phyloP scores from a whole-genome alignment of 2,329 filamentous ascomycete species.

The Rutstroemia sp. region DNA sequence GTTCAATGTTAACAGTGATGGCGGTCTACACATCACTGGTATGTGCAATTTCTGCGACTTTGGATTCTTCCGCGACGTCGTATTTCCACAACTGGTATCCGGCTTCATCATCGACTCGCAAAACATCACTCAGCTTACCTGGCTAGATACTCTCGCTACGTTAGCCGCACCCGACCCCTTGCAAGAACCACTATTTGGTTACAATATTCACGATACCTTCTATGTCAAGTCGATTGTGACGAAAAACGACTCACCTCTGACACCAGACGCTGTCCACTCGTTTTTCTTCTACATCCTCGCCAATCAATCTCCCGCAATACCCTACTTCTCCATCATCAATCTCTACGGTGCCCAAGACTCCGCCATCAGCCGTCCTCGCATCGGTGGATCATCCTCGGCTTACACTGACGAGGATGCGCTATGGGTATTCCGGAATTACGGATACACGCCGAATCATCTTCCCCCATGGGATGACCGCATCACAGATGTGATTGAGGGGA shows the following conservation, averaged over 20 bases:
- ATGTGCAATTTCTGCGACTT: slow-evolving; percentile 33
- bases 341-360: slow-evolving; percentile 18
- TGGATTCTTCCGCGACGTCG: slow-evolving; percentile 31
- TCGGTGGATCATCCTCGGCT: not conserved
- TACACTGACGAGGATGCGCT: slow-evolving; percentile 18
- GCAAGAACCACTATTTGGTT: slow-evolving; percentile 31
- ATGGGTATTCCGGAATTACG: slow-evolving; percentile 21
- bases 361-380: slow-evolving; percentile 11
- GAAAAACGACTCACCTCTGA: slow-evolving; percentile 9
- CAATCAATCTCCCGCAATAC: slow-evolving; percentile 9
- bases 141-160: slow-evolving; percentile 29
- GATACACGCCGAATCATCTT: slow-evolving; percentile 4
- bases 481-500: slow-evolving; percentile 9
- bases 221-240: slow-evolving; percentile 6
- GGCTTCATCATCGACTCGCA: slow-evolving; percentile 26
- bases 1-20: slow-evolving; percentile 33
- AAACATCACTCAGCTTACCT: slow-evolving; percentile 21
- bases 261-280: slow-evolving; percentile 2
- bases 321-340: slow-evolving; percentile 20
- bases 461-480: slow-evolving; percentile 14
- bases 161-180: slow-evolving; percentile 11
- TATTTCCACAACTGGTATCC: slow-evolving; percentile 33
- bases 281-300: slow-evolving; percentile 11
- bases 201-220: slow-evolving; percentile 36
- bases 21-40: slow-evolving; percentile 31